phyloP scores from a whole-genome alignment of 2,329 filamentous ascomycete species.

The Ceratocystis variospora region DNA sequence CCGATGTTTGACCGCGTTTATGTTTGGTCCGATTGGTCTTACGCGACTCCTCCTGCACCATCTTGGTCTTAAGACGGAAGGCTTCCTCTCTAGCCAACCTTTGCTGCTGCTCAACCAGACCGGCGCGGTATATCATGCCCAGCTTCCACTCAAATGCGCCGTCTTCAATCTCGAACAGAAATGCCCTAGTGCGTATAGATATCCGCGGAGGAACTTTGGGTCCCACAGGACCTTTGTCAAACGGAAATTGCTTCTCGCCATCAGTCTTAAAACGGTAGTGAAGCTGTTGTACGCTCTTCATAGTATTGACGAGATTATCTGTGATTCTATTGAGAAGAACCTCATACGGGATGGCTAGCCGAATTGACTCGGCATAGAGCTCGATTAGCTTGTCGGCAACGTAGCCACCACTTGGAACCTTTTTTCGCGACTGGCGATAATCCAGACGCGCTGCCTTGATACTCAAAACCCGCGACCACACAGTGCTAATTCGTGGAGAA shows the following conservation, averaged over 20 bases:
- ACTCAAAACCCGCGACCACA: constrained; percentile 78
- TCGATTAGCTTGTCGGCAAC: constrained; percentile 73
- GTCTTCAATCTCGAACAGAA: constrained; percentile 88
- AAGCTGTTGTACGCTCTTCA: constrained; percentile 81
- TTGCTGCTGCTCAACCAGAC: constrained; percentile 79
- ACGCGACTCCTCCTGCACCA: constrained; percentile 54
- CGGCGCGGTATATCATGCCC: constrained; percentile 81
- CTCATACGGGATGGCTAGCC: constrained; percentile 80
- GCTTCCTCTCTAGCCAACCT: constrained; percentile 80
- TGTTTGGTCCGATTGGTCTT: constrained; percentile 39
- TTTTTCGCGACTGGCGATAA: constrained; percentile 61
- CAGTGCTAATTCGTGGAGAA: constrained; percentile 63
- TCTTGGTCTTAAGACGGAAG: constrained; percentile 75
- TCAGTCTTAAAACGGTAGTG: constrained; percentile 72
- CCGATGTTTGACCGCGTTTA: constrained; percentile 25
- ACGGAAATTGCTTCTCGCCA: constrained; percentile 65
- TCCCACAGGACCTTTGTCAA: constrained; percentile 70
- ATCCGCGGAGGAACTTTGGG: constrained; percentile 80
- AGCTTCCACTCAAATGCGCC: constrained; percentile 96
- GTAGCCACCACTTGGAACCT: constrained; percentile 42
- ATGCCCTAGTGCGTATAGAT: constrained; percentile 63
- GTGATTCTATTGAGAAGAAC: constrained; percentile 78
- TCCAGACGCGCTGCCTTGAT: constrained; percentile 72
- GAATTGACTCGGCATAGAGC: constrained; percentile 68
- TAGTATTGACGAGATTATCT: constrained; percentile 81